Evolutionary conservation across 140 eudicot species (phyloP), one percentile per base, ranked within the genome.

Genomic region (Erigeron philadelphicus): DNA sequence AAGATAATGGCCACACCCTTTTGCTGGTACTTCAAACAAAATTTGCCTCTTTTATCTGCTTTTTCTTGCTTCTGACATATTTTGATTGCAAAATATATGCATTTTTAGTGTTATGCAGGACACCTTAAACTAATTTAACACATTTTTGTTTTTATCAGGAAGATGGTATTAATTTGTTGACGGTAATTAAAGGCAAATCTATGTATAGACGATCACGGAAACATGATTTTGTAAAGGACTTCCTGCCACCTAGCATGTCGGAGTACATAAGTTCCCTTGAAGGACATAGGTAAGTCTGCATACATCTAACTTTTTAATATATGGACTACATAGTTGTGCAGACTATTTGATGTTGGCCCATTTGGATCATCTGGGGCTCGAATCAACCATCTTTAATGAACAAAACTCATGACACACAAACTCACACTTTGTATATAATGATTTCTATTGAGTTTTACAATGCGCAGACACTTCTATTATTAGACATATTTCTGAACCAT

Each of bases 81-180:
- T 31, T 31, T 31, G 38, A 31, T 31, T 31, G 38, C 38, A 31
- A 31, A 6, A 15, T 35, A 15, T 35, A 18, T 49, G 35, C 16
- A 23, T 42, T 17, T 66, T 66, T 56, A 64, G 43, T 46, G 73
- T 42, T n/a, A 41, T 46, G 63, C 43, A 42, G 56, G 61, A 64
- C 62, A 40, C 21, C 57, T 58, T 46, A 21, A 65, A 68, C 16
- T 58, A 64, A 55, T 52, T 4, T 38, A 53, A 38, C 53, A 17
- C 46, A 57, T 5, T 72, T 72, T 40, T 70, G 11, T 52, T 70
- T 70, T 47, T 57, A 80, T 78, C 90, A 89, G 99, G 99, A 89
- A 85, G 99, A 94, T 68, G 97, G 96, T 44, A 47, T 94, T 74
- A 94, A 89, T 82, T 76, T 94, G 60, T 78, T 94, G 75, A 83